phyloP scores from a whole-genome alignment of 2,329 filamentous ascomycete genomes.

The Clarireedia homoeocarpa region DNA sequence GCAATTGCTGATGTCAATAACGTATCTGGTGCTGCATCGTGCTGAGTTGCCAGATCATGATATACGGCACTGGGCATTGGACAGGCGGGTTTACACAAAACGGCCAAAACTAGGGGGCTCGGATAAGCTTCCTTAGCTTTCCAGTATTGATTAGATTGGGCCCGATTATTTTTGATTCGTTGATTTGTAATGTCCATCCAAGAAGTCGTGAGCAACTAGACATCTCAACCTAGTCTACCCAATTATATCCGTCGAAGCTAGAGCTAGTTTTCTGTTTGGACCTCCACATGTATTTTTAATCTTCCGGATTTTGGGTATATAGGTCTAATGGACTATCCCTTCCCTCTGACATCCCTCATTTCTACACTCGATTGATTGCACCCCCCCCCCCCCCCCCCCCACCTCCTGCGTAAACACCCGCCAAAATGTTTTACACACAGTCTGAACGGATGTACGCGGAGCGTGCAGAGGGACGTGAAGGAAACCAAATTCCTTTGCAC shows the following conservation, averaged over 20 bases:
- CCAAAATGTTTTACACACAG: constrained; percentile 22
- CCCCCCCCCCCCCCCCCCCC: background rate
- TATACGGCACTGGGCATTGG: background rate
- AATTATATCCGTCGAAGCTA: background rate
- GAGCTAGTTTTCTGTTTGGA: background rate
- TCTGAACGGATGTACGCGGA: constrained; percentile 21
- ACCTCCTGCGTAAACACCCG: background rate
- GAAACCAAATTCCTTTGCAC: constrained; percentile 20
- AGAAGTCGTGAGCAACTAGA: background rate
- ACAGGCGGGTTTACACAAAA: too few relatives aligned
- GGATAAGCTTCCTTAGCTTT: too few relatives aligned
- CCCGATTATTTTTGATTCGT: too few relatives aligned
- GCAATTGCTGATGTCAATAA: background rate
- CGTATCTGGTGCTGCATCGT: background rate
- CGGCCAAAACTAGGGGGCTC: too few relatives aligned
- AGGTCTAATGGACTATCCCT: background rate
- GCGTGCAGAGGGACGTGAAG: constrained; percentile 13
- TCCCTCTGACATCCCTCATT: background rate
- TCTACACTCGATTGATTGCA: background rate
- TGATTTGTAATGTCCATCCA: background rate
- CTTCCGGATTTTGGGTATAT: background rate
- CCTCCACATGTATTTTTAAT: background rate
- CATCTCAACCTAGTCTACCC: background rate
- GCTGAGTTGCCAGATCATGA: background rate
- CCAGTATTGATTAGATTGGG: too few relatives aligned